phyloP scores from a whole-genome alignment of 2,329 filamentous ascomycete genomes.

The Thermothelomyces thermophilus region DNA sequence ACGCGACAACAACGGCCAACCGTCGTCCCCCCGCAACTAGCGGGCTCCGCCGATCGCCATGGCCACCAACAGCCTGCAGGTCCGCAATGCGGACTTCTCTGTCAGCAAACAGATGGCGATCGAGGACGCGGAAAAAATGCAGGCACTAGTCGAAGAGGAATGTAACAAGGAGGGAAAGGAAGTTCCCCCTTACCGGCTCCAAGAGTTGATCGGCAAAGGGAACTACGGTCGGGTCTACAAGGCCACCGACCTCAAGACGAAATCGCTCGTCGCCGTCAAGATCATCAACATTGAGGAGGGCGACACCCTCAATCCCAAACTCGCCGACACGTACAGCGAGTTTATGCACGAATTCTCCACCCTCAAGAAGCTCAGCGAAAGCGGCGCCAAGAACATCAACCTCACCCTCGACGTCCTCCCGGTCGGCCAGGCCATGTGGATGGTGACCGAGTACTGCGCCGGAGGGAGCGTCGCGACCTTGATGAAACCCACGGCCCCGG shows the following conservation, averaged over 20 bases:
- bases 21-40: not conserved
- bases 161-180: constrained; percentile 49
- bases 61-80: constrained; percentile 27
- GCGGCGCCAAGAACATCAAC: constrained; percentile 72
- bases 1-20: not conserved
- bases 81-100: constrained; percentile 28
- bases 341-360: constrained; percentile 63
- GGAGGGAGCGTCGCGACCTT: constrained; percentile 73
- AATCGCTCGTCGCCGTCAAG: constrained; percentile 60
- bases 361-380: constrained; percentile 65
- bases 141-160: constrained; percentile 50
- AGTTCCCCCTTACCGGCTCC: constrained; percentile 53
- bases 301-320: constrained; percentile 59
- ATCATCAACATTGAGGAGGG: constrained; percentile 79
- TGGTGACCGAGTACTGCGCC: constrained; percentile 79
- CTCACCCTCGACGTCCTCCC: constrained; percentile 72
- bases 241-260: constrained; percentile 36
- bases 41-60: constrained; percentile 20
- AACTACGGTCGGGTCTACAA: constrained; percentile 64
- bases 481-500: constrained; percentile 55
- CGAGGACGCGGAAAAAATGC: constrained; percentile 60
- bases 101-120: constrained; percentile 42
- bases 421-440: constrained; percentile 76
- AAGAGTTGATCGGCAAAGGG: constrained; percentile 63
- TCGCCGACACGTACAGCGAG: constrained; percentile 62